A percentile compares a stretch with the other conserved stretches of the same genome.
These are phyloP conservation scores for Jacaranda copaia DNA, from an alignment of 257 asterid species.

Conservation along the genomic window DNA sequence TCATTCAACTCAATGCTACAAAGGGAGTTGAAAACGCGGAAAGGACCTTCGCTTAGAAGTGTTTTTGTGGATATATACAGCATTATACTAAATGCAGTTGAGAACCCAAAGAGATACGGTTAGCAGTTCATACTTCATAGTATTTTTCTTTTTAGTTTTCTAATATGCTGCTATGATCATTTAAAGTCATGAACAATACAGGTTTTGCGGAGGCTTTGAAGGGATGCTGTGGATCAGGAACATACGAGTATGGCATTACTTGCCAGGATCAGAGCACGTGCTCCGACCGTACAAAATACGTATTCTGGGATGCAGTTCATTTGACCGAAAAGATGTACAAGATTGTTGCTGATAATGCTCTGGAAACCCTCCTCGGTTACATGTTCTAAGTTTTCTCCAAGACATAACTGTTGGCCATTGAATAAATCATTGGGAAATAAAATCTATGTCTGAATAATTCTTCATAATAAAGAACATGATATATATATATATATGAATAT, in stretches of 20 bases:
- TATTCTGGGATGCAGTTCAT: slow-evolving; percentile 67
- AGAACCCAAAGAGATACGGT: slow-evolving; percentile 55
- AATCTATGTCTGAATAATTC: not conserved
- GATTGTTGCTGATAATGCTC: slow-evolving; percentile 49
- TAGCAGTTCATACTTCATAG: not conserved
- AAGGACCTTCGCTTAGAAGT: slow-evolving; percentile 33
- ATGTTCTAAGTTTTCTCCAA: slow-evolving; percentile 14
- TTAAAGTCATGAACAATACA: slow-evolving; percentile 19
- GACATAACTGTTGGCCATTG: not conserved
- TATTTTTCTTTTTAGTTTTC: no score
- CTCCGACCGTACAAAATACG: slow-evolving; percentile 52
- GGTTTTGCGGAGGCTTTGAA: slow-evolving; percentile 55
- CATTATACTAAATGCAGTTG: slow-evolving; percentile 37
- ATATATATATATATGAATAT: no score
- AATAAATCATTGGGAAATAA: not conserved
- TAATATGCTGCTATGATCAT: no score
- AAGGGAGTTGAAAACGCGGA: slow-evolving; percentile 33
- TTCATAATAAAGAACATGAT: no score
- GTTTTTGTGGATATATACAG: slow-evolving; percentile 48
- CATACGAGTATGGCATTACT: slow-evolving; percentile 45
- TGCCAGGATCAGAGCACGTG: slow-evolving; percentile 54
- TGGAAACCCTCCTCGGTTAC: slow-evolving; percentile 8
- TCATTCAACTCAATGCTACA: slow-evolving; percentile 47
- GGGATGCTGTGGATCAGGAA: slow-evolving; percentile 68
- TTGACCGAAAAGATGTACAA: slow-evolving; percentile 52